phyloP scores from a whole-genome alignment of 225 moss, liverwort and hornwort species.

The Pleurozium schreberi region DNA sequence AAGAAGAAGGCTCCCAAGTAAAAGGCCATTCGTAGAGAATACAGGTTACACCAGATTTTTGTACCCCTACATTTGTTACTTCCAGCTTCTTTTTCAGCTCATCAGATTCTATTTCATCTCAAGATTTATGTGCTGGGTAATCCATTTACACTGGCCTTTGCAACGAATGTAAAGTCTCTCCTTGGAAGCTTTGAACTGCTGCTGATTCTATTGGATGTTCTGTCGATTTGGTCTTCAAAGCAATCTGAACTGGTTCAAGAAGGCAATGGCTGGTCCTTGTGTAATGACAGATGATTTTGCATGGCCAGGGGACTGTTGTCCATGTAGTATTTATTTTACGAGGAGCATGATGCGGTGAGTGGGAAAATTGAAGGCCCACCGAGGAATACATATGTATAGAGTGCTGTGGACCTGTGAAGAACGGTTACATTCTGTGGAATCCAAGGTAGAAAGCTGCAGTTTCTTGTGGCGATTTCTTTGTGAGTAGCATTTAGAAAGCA shows the following conservation, averaged over 20 bases:
- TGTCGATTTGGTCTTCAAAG: neutral
- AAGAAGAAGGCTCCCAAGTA: conserved; percentile 93
- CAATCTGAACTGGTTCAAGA: neutral
- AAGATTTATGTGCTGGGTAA: neutral
- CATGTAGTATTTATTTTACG: neutral
- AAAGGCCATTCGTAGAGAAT: neutral
- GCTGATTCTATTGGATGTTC: no score
- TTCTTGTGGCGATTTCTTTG: no score
- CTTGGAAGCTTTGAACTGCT: neutral
- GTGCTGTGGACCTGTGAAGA: neutral
- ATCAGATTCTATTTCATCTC: neutral
- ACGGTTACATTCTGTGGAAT: neutral
- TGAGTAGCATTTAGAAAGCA: neutral
- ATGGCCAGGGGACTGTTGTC: neutral
- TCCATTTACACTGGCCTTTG: neutral
- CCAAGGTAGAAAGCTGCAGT: no score
- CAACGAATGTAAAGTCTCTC: neutral
- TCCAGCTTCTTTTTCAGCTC: neutral
- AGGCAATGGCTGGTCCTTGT: neutral
- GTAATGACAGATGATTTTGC: neutral
- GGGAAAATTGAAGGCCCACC: neutral
- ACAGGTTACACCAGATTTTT: neutral
- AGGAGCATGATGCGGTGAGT: neutral
- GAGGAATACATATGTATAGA: neutral
- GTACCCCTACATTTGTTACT: neutral